Percentiles rank a stretch among this genome's conserved stretches.
These are phyloP conservation scores for Tranzscheliella williamsii DNA, from an alignment of 1,284 basidiomycete genomes.

Conservation along the genomic window DNA sequence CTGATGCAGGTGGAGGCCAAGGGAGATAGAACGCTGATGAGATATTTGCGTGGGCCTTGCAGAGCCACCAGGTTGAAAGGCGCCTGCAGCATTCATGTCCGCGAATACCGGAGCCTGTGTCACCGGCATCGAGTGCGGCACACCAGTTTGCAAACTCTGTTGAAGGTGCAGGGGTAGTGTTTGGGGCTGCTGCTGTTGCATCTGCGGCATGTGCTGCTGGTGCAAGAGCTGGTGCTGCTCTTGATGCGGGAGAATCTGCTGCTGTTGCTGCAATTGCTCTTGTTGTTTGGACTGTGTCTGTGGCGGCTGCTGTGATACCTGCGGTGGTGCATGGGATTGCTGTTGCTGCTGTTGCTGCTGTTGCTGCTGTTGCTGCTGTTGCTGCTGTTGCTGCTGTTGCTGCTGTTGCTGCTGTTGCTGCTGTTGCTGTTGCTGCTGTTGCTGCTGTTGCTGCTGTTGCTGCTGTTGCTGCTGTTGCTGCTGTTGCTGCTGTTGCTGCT, in stretches of 20 bases:
- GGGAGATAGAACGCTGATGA: slow-evolving; percentile 35
- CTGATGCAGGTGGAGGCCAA: slow-evolving; percentile 33
- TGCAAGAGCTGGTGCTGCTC: slow-evolving; percentile 13
- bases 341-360: slow-evolving; percentile 14
- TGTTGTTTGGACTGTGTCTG: slow-evolving; percentile 6
- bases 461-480: slow-evolving; percentile 3
- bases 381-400: slow-evolving; percentile 5
- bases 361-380: slow-evolving; percentile 4
- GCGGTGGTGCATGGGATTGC: slow-evolving; percentile 1
- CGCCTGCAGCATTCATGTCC: neutral
- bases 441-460: slow-evolving; percentile 5
- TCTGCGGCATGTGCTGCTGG: slow-evolving; percentile 10
- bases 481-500: slow-evolving; percentile 18
- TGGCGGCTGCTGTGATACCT: slow-evolving; percentile 4
- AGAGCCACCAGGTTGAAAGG: slow-evolving; percentile 2
- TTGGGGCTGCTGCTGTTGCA: slow-evolving; percentile 9
- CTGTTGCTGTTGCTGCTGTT: slow-evolving; percentile 12
- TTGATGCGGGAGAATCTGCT: slow-evolving; percentile 11
- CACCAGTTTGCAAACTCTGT: slow-evolving; percentile 3
- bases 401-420: slow-evolving; percentile 15
- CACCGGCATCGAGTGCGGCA: slow-evolving; percentile 7
- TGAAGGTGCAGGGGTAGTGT: slow-evolving; percentile 26
- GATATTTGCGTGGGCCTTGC: slow-evolving; percentile 15
- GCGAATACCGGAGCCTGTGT: neutral
- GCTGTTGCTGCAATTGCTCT: slow-evolving; percentile 6